Evolutionary conservation across 352 stramenopile genomes (phyloP).

Genomic region (Phytopythium montanum): DNA sequence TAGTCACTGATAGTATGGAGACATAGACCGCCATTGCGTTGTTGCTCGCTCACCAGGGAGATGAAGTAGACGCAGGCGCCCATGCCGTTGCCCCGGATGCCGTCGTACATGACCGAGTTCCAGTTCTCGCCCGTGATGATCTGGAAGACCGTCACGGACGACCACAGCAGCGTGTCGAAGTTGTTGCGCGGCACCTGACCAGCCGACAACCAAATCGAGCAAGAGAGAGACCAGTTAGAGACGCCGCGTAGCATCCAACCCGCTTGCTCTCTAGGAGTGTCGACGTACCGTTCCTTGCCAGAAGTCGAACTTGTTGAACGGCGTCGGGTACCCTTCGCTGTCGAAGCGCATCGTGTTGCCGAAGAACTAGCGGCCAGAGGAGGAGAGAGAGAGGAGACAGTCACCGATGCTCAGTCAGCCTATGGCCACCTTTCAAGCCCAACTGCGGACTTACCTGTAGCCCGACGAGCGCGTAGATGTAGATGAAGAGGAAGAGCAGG

Average conservation of each 20-base stretch:
- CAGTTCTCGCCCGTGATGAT: constrained; percentile 95
- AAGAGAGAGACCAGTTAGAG: neutral
- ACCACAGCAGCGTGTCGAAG: constrained; percentile 86
- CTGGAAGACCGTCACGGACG: constrained; percentile 88
- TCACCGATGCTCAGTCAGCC: neutral
- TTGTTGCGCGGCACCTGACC: constrained; percentile 70
- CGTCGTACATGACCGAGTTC: constrained; percentile 94
- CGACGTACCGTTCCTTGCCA: constrained; percentile 48
- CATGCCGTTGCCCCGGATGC: constrained; percentile 74
- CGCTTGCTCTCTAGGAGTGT: neutral
- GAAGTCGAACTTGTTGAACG: constrained; percentile 45
- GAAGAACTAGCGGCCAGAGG: constrained; percentile 90
- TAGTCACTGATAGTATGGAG: neutral
- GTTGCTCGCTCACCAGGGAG: constrained; percentile 62
- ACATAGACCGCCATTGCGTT: too few species aligned
- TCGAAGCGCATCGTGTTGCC: constrained; percentile 94
- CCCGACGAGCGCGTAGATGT: constrained; percentile 91
- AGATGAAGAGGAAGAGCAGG: constrained; percentile 94
- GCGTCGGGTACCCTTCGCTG: constrained; percentile 53
- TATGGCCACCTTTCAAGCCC: neutral
- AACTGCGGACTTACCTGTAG: constrained; percentile 52
- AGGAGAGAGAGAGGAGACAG: too few species aligned
- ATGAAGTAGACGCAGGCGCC: constrained; percentile 83
- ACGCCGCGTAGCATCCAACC: too few species aligned
- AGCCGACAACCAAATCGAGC: neutral